Conservation (phyloP, 2,329 filamentous ascomycete species). For the Fusarium sp. region DNA sequence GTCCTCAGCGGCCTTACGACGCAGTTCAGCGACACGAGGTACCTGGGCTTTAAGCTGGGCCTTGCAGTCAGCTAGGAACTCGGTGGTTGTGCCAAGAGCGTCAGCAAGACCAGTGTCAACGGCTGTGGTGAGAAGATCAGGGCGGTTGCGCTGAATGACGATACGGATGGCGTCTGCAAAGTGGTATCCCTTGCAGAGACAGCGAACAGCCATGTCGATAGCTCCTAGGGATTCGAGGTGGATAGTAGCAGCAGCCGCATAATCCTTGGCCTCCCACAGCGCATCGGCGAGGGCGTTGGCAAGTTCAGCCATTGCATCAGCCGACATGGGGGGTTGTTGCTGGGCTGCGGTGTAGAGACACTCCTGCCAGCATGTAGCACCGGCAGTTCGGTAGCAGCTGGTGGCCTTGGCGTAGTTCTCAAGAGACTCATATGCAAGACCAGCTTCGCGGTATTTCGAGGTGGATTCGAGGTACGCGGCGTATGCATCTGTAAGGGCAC, state of each 20-base stretch:
- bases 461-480: constrained; percentile 80
- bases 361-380: constrained; percentile 85
- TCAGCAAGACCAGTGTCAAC: constrained; percentile 86
- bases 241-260: constrained; percentile 81
- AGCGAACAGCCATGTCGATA: constrained; percentile 75
- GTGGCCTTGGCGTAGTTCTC: constrained; percentile 79
- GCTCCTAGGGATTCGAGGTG: constrained; percentile 84
- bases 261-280: constrained; percentile 87
- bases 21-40: constrained; percentile 85
- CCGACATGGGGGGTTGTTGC: constrained; percentile 69
- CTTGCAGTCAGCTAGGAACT: constrained; percentile 94
- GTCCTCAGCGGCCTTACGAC: constrained; percentile 83
- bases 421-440: constrained; percentile 90
- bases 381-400: constrained; percentile 84
- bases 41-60: constrained; percentile 86
- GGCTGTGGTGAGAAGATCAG: constrained; percentile 72
- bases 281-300: constrained; percentile 82
- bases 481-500: constrained; percentile 79
- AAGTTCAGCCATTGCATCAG: constrained; percentile 72
- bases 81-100: constrained; percentile 83
- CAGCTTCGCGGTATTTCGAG: constrained; percentile 87
- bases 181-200: constrained; percentile 86
- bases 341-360: constrained; percentile 83
- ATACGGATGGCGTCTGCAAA: constrained; percentile 92
- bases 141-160: constrained; percentile 69